phyloP scores from a whole-genome alignment of 441 rosid species.

The Brassica balearica region DNA sequence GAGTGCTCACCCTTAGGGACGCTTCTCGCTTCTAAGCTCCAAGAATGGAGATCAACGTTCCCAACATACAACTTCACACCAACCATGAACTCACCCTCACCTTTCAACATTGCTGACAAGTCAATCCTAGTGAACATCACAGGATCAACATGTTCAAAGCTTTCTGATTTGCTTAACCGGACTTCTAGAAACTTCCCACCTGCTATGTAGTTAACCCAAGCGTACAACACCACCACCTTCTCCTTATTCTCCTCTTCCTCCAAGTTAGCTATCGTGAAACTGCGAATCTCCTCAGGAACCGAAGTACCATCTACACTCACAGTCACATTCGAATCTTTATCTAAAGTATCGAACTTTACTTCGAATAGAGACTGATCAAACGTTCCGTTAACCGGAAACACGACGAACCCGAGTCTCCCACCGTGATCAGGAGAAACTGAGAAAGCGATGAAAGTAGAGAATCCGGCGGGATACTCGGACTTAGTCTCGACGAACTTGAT shows the following conservation, averaged over 20 bases:
- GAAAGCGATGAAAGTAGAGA: constrained; percentile 70
- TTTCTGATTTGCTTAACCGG: constrained; percentile 55
- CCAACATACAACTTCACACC: constrained; percentile 69
- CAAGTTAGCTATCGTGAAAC: constrained; percentile 50
- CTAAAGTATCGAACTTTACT: constrained; percentile 60
- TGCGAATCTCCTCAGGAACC: constrained; percentile 50
- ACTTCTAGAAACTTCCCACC: constrained; percentile 68
- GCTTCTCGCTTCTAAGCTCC: constrained; percentile 65
- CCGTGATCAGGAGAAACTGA: constrained; percentile 39
- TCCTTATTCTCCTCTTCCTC: constrained; percentile 49
- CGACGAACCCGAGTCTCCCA: constrained; percentile 44
- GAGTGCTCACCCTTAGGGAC: constrained; percentile 69
- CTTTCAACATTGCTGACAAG: constrained; percentile 56
- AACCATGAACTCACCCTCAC: constrained; percentile 52
- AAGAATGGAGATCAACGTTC: constrained; percentile 57
- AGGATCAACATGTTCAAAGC: constrained; percentile 53
- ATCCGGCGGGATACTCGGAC: constrained; percentile 48
- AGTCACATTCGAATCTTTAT: constrained; percentile 45
- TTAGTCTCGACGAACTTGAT: constrained; percentile 59
- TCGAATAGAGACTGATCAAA: constrained; percentile 43
- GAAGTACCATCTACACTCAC: constrained; percentile 56
- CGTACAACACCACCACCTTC: constrained; percentile 45
- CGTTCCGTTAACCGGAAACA: constrained; percentile 49
- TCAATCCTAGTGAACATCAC: constrained; percentile 51
- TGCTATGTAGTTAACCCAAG: constrained; percentile 73